These are phyloP conservation scores for Calonectria hawksworthii DNA, from an alignment of 2,329 filamentous ascomycete species.

Conservation along the genomic window DNA sequence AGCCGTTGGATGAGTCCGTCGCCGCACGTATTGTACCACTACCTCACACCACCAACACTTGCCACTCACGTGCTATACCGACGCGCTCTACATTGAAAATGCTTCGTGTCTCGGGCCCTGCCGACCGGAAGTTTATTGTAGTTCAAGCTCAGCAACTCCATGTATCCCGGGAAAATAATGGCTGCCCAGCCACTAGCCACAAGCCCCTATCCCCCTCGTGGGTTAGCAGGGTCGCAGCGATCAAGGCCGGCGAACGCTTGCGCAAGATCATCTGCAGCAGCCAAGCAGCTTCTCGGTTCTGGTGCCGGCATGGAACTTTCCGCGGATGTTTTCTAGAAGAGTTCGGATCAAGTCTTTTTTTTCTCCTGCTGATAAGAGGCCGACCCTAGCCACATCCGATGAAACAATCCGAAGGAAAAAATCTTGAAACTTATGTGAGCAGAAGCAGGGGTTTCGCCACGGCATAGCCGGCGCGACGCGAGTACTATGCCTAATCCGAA, in stretches of 20 bases:
- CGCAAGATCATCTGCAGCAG: not conserved
- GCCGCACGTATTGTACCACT: not conserved
- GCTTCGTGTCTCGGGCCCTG: too few species aligned
- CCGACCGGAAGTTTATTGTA: not conserved
- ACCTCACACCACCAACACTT: not conserved
- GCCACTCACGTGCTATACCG: not conserved
- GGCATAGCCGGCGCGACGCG: not conserved
- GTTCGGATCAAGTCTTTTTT: not conserved
- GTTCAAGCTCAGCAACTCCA: not conserved
- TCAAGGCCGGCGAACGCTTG: not conserved
- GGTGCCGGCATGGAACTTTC: conserved; percentile 5
- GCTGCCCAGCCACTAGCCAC: not conserved
- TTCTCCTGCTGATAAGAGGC: not conserved
- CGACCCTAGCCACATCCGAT: not conserved
- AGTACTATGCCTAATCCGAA: not conserved
- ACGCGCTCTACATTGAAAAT: not conserved
- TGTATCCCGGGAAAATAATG: not conserved
- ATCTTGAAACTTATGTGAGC: not conserved
- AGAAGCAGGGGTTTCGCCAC: not conserved
- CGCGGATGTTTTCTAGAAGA: not conserved
- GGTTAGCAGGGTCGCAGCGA: not conserved
- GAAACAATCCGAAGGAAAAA: not conserved
- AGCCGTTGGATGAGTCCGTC: not conserved
- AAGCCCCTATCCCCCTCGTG: not conserved
- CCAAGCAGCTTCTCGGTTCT: not conserved